Evolutionary conservation across 1,284 basidiomycete genomes (phyloP), one percentile per base, ranked within the genome.

Genomic region (Fomitiporia mediterranea): DNA sequence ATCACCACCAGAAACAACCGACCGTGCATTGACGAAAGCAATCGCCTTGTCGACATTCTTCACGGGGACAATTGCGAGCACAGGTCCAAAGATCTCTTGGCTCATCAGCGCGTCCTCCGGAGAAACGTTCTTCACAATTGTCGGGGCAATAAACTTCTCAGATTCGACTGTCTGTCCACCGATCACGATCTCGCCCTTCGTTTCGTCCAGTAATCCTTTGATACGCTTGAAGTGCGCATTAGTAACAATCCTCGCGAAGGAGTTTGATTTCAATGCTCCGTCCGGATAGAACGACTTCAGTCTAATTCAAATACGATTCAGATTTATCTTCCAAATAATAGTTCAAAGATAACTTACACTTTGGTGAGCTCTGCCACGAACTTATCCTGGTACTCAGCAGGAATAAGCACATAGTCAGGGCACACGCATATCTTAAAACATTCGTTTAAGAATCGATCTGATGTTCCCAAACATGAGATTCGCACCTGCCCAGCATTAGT

Each of bases 51-150:
- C 74, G 11, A 78, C 62, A 56, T 73, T 70, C 53, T 80, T 76
- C 7, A 88, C 76, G 1, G 83, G 73, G 13, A 34, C 32, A 13
- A 34, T 34, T 6, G 32, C 7, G 7, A 34, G 13, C 7, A 34
- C 13, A 34, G 87, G 86, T 0, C 84, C 88, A 66, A 90, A 87
- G 11, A 84, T 70, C 66, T 88, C 85, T 49, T 82, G 76, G 64
- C 80, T 71, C 71, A 86, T 72, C 62, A 86, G 57, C n/a, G 70
- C 67, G 64, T 84, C 82, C 50, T 76, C 76, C 4, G 67, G 66
- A 35, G 67, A 65, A 2, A 79, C 79, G 56, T 77, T 71, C 58
- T 70, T 71, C 32, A 81, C 66, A 23, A 88, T 62, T 4, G 77
- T 80, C 8, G 77, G 75, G 13, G 72, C 70, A 40, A 83, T 34